Base-by-base conservation (phyloP, 345 rosid genomes). In the Hirschfeldia incana region DNA sequence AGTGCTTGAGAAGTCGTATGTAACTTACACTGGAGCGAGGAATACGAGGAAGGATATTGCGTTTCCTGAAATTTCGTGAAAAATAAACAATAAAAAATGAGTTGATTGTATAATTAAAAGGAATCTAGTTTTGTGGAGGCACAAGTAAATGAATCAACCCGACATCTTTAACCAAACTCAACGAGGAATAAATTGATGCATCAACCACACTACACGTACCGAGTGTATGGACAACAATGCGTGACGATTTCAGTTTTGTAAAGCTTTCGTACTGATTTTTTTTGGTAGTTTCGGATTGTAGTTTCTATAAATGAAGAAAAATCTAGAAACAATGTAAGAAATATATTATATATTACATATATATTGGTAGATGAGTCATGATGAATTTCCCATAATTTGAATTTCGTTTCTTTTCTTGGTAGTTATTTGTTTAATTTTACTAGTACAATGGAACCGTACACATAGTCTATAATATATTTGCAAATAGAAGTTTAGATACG, bases 11-110 rank as follows among this genome's bases (percentile, higher is more conserved):
- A 21, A 63, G 15, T 63, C 1, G 44, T 3, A 66, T 8, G 39
- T 49, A 46, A 46, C 12, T 90, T 85, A 96, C 99, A 85, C 58
- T 28, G 99, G 99, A 73, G 97, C 94, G 33, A 96, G 85, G 83
- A 70, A 93, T 46, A 96, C 98, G 46, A 88, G 65, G 78, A 88
- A 37, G 4, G 98, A 96, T 72, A 96, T 83, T 16, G 76, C 58
- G 80, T 96, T 96, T 29, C 99, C 99, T 96, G 82, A 15, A 79
- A 60, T 29, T 62, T 28, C 70, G 46, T 46, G 27, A 51, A 51
- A 33, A 2, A 74, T 21, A 26, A n/a, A 21, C 7, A 2, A 70
- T 32, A 51, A 34, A 15, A 34, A 46, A 37, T 60, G 10, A 73
- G 70, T 67, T 21, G 4, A 70, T 65, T 21, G 26, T 70, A 59